These are phyloP conservation scores for Leptographium procerum DNA, from an alignment of 2,329 filamentous ascomycete genomes.

Conservation along the genomic window DNA sequence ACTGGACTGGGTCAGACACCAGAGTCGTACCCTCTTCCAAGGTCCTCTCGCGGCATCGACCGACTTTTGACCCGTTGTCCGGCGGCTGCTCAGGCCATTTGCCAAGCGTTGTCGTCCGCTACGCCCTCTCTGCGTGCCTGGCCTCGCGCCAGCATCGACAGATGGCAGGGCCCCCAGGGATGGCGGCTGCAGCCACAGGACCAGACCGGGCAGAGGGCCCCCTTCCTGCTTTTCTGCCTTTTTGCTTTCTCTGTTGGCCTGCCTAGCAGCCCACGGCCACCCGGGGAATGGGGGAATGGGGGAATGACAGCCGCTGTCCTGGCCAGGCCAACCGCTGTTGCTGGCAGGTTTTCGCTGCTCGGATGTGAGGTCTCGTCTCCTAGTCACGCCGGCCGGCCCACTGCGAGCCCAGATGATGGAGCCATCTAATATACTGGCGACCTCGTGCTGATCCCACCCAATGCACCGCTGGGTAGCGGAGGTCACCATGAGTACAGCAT, in stretches of 20 bases:
- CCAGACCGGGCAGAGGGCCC: neutral
- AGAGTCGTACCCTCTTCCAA: neutral
- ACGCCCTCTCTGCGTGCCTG: slow-evolving; percentile 2
- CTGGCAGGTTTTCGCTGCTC: neutral
- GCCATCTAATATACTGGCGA: slow-evolving; percentile 10
- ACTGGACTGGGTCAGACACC: neutral
- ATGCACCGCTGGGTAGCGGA: slow-evolving; percentile 5
- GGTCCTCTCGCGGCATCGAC: slow-evolving; percentile 17
- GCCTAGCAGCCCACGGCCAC: neutral
- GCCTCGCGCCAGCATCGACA: slow-evolving; percentile 6
- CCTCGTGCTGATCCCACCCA: slow-evolving; percentile 10
- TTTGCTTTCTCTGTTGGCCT: too few relatives aligned
- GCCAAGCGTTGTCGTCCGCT: slow-evolving; percentile 14
- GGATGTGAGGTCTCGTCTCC: neutral
- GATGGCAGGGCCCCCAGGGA: neutral
- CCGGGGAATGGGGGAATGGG: too few relatives aligned
- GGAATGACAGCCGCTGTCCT: neutral
- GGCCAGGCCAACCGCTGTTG: neutral
- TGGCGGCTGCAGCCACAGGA: neutral
- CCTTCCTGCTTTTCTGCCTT: too few relatives aligned
- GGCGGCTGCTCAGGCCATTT: slow-evolving; percentile 21
- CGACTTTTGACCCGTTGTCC: slow-evolving; percentile 16
- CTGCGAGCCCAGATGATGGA: slow-evolving; percentile 5
- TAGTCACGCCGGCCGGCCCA: neutral
- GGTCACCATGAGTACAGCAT: neutral